phyloP scores from a whole-genome alignment of 106 monocot genomes.

The Amphibolis antarctica region DNA sequence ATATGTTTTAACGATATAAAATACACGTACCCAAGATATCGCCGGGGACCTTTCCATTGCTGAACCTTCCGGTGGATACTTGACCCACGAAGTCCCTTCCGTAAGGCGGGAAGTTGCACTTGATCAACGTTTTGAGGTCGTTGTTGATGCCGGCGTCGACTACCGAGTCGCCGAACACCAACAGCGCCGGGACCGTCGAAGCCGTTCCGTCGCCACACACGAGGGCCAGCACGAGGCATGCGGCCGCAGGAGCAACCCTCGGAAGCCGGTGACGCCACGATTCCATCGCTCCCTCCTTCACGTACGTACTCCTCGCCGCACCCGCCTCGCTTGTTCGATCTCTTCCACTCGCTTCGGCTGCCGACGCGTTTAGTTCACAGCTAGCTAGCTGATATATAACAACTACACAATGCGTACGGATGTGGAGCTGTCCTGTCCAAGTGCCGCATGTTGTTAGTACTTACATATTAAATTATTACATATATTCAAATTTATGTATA shows the following conservation, averaged over 20 bases:
- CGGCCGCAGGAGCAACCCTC: neutral
- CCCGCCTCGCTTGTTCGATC: neutral
- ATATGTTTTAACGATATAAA: too few relatives aligned
- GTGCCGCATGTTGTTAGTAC: too few relatives aligned
- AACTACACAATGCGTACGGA: too few relatives aligned
- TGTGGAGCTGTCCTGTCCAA: too few relatives aligned
- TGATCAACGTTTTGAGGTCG: neutral
- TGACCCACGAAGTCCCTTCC: slow-evolving; percentile 7
- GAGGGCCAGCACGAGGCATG: neutral
- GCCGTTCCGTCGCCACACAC: neutral
- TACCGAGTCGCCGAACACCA: slow-evolving; percentile 18
- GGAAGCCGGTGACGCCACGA: neutral
- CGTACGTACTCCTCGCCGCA: neutral
- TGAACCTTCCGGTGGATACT: slow-evolving; percentile 9
- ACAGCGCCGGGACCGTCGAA: slow-evolving; percentile 7
- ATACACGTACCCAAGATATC: slow-evolving; percentile 23
- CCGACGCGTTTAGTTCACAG: too few relatives aligned
- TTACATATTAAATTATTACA: too few relatives aligned
- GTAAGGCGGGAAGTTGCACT: slow-evolving; percentile 21
- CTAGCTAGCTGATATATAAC: too few relatives aligned
- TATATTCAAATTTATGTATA: too few relatives aligned
- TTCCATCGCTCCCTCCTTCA: neutral
- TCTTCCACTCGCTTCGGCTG: too few relatives aligned
- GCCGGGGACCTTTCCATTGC: slow-evolving; percentile 14
- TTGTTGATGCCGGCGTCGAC: slow-evolving; percentile 24